These are phyloP conservation scores for Aspergillus sp. DNA, from an alignment of 2,329 filamentous ascomycete genomes.

Conservation along the genomic window DNA sequence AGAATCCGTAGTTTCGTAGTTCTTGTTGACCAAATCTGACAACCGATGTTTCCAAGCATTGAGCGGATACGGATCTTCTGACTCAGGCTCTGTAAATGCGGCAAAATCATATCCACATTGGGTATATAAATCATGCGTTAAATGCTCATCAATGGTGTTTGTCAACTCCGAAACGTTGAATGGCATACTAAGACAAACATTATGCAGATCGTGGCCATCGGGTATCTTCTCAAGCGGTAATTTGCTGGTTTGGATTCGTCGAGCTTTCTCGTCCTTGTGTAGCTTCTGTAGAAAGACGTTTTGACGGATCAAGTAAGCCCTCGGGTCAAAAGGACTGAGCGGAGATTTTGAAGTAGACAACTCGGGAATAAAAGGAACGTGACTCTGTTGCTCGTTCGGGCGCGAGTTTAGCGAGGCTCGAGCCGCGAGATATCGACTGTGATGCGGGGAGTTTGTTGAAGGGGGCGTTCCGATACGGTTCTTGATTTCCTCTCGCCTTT, in stretches of 20 bases:
- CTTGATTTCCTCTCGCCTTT: conserved; percentile 16
- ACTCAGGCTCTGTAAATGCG: conserved; percentile 6
- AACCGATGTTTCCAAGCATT: conserved; percentile 15
- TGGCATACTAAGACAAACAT: conserved; percentile 10
- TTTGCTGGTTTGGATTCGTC: conserved; percentile 15
- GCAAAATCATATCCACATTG: conserved; percentile 5
- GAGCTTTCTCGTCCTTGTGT: conserved; percentile 4
- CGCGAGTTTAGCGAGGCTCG: conserved; percentile 16
- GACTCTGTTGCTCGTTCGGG: not conserved
- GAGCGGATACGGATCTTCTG: conserved; percentile 2
- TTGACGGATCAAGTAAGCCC: conserved; percentile 24
- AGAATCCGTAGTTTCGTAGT: conserved; percentile 11
- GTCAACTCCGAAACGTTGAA: conserved; percentile 5
- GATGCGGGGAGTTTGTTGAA: conserved; percentile 19
- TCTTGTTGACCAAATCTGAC: conserved; percentile 9
- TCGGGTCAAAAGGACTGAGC: conserved; percentile 21
- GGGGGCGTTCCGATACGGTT: conserved; percentile 1
- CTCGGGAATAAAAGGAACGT: not conserved
- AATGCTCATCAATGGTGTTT: conserved; percentile 1
- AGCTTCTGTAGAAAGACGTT: not conserved
- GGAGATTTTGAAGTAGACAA: not conserved
- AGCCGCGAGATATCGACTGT: conserved; percentile 26
- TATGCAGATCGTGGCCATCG: conserved; percentile 16
- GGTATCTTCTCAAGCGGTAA: conserved; percentile 26
- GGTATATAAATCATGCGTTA: conserved; percentile 17